These are phyloP conservation scores for Lepidium aucheri DNA, from an alignment of 345 rosid genomes.

Conservation along the genomic window DNA sequence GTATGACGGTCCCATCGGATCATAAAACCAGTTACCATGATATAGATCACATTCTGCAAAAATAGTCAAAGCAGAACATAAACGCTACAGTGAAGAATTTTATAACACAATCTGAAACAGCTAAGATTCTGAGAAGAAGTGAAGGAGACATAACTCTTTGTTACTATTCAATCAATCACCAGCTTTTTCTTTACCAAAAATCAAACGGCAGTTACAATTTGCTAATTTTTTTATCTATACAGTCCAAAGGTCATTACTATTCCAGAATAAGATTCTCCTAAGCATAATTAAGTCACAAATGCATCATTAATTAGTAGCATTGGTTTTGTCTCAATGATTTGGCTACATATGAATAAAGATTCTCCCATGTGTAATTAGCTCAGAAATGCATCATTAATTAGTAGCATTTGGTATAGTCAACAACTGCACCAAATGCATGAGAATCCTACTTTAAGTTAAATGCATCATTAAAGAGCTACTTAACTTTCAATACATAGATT, in stretches of 20 bases:
- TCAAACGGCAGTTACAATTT: neutral
- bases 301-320: neutral
- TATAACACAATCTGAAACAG: neutral
- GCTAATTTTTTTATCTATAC: neutral
- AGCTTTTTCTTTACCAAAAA: neutral
- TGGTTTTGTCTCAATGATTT: neutral
- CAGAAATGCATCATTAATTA: neutral
- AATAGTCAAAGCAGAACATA: neutral
- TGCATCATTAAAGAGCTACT: neutral
- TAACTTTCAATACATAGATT: neutral
- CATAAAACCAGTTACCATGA: slow-evolving; percentile 78
- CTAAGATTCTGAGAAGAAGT: neutral
- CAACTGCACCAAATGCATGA: no score
- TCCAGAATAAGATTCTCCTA: neutral
- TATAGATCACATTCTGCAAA: slow-evolving; percentile 71
- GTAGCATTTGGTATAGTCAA: neutral
- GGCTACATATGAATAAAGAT: neutral
- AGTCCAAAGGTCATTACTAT: neutral
- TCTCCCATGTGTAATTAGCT: neutral
- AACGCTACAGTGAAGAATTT: neutral
- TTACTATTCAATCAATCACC: neutral
- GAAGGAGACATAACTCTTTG: neutral
- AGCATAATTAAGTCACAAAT: neutral
- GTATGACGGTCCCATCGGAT: slow-evolving; percentile 64
- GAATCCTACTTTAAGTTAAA: neutral